Conservation (phyloP, 2,329 filamentous ascomycete species). For the Helotiales sp. region DNA sequence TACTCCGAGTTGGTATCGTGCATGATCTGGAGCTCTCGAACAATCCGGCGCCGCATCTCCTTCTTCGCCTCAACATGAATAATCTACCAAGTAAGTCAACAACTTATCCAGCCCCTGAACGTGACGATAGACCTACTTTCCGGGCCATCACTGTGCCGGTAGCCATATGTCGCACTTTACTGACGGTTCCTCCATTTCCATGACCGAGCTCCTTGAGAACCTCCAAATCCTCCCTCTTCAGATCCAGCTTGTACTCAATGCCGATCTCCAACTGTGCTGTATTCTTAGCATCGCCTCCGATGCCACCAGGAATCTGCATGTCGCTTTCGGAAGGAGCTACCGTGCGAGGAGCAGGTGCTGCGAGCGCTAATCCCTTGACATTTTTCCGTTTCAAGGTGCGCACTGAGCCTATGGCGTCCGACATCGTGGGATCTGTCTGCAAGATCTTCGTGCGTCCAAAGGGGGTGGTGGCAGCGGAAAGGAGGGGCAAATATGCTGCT, state of each 20-base stretch:
- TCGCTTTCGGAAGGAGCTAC: constrained; percentile 73
- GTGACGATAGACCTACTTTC: constrained; percentile 64
- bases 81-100: constrained; percentile 55
- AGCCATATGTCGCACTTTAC: constrained; percentile 93
- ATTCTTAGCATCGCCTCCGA: constrained; percentile 54
- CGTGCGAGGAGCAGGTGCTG: constrained; percentile 71
- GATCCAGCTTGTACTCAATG: constrained; percentile 92
- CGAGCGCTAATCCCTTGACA: constrained; percentile 91
- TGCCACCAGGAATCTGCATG: constrained; percentile 59
- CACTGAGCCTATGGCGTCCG: constrained; percentile 58
- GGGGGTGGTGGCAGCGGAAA: background rate
- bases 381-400: constrained; percentile 99
- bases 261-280: constrained; percentile 85
- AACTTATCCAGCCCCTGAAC: background rate
- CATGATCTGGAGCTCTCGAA: constrained; percentile 97
- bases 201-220: constrained; percentile 92
- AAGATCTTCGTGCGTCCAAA: background rate
- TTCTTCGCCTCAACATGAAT: constrained; percentile 98
- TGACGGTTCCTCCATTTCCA: constrained; percentile 96
- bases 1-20: constrained; percentile 96
- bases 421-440: constrained; percentile 45
- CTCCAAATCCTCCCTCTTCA: constrained; percentile 88
- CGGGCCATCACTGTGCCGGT: constrained; percentile 97
- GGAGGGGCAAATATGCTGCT: background rate
- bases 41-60: constrained; percentile 94